Evolutionary conservation across 208 protist species (phyloP), one percentile per base, ranked within the genome.

Genomic region (Willaertia magna): DNA sequence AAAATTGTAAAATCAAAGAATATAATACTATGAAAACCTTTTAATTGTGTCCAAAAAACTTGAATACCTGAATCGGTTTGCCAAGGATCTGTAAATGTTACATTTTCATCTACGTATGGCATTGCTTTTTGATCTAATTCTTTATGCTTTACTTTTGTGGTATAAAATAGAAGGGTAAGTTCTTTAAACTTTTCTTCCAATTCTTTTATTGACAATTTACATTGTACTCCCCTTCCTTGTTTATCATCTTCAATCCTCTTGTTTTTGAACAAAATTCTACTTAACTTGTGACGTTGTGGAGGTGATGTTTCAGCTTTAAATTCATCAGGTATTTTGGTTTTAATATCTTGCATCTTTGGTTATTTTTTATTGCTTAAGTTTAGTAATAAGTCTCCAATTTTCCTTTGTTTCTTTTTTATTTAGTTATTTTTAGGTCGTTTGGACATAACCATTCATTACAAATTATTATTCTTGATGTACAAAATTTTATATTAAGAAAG

Each of bases 1-100:
- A 30, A n/a, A 51, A 51, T 81, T 20, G 48, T 26, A 81, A 52
- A 81, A 40, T 49, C 22, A 20, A 81, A 81, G 26, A 30, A 81
- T 6, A 81, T 51, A 43, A 22, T 18, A 39, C 43, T 34, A 51
- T 81, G 76, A 51, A 81, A 81, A 51, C 76, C 76, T 51, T 81
- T 81, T 43, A 40, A 26, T 51, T 30, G n/a, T 4, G 22, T 34
- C 42, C 14, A 18, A 20, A 51, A 81, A 7, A 6, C 7, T 39
- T n/a, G 16, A n/a, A 40, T 81, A 12, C 76, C 76, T 12, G 22
- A 39, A 6, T 39, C 51, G 30, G 76, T 81, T 51, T 81, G 76
- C 76, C 76, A 81, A 30, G 76, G 76, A 81, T 81, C 76, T 81
- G 20, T 81, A 30, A 81, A 81, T 30, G 44, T 51, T 14, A 81